Evolutionary conservation across 768 basidiomycete genomes (phyloP).

Genomic region (Hemileccinum impolitum): DNA sequence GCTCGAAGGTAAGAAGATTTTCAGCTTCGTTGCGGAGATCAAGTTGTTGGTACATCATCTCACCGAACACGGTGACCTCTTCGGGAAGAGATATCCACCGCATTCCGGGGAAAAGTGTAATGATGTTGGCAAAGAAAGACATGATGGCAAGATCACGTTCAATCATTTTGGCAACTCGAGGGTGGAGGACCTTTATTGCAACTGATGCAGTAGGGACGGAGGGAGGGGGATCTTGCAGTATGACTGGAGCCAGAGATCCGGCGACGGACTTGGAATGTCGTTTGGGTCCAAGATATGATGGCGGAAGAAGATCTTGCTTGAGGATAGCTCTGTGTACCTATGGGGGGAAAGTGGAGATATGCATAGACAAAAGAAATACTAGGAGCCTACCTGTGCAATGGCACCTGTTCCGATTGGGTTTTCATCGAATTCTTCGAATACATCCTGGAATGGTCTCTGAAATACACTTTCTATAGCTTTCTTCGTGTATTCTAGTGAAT

Average conservation of each 20-base stretch:
- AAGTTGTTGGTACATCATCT: constrained; percentile 95
- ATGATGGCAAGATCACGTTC: constrained; percentile 91
- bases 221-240: constrained; percentile 53
- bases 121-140: constrained; percentile 79
- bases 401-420: constrained; percentile 95
- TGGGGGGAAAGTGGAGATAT: not conserved
- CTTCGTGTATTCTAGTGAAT: constrained; percentile 77
- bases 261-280: constrained; percentile 47
- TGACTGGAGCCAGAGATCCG: constrained; percentile 50
- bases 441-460: constrained; percentile 75
- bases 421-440: constrained; percentile 88
- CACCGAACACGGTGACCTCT: constrained; percentile 91
- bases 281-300: constrained; percentile 77
- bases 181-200: constrained; percentile 95
- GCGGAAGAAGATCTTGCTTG: constrained; percentile 79
- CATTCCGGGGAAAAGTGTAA: constrained; percentile 87
- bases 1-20: constrained; percentile 81
- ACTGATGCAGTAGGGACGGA: constrained; percentile 82
- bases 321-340: constrained; percentile 89
- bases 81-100: constrained; percentile 95
- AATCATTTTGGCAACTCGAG: constrained; percentile 77
- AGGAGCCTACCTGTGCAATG: constrained; percentile 72
- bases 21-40: constrained; percentile 88
- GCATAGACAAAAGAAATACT: constrained; percentile 3
- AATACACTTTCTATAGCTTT: constrained; percentile 81